Evolutionary conservation across 148 eudicot genomes (phyloP).

Genomic region (Pouteria glomerata): DNA sequence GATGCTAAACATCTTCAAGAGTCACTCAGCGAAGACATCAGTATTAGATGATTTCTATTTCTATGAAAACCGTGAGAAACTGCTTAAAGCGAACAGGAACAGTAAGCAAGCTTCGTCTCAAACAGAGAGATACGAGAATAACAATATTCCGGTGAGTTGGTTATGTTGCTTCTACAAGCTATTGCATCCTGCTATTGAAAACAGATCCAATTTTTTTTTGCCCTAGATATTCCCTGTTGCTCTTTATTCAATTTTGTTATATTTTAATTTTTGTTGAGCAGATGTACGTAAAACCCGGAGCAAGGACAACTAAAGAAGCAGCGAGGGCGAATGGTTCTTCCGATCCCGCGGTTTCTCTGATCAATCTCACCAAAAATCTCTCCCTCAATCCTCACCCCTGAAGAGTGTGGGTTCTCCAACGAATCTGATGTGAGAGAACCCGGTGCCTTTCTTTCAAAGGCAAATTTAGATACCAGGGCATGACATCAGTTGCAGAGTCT

Average conservation of each 20-base stretch:
- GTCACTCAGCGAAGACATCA: constrained; percentile 45
- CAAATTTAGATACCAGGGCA: not conserved
- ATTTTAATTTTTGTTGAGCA: constrained; percentile 15
- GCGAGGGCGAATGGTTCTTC: constrained; percentile 16
- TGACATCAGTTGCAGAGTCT: not conserved
- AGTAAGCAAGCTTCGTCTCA: constrained; percentile 32
- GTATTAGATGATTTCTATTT: constrained; percentile 70
- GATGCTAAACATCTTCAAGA: constrained; percentile 82
- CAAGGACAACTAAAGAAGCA: constrained; percentile 22
- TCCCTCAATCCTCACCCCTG: constrained; percentile 35
- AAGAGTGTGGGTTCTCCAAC: constrained; percentile 13
- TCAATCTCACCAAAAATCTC: constrained; percentile 52
- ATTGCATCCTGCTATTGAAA: not conserved
- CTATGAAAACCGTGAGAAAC: constrained; percentile 64
- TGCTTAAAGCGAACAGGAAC: constrained; percentile 47
- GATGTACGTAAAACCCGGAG: constrained; percentile 26
- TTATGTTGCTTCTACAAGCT: not conserved
- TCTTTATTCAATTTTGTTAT: no score
- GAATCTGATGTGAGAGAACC: no score
- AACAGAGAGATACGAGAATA: constrained; percentile 18
- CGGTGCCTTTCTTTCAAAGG: constrained; percentile 8
- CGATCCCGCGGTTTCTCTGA: constrained; percentile 34
- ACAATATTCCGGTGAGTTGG: constrained; percentile 26
- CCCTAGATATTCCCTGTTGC: no score
- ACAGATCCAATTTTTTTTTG: not conserved